phyloP scores from a whole-genome alignment of 371 early-diverging fungal species.

The Funneliformis caledonium region DNA sequence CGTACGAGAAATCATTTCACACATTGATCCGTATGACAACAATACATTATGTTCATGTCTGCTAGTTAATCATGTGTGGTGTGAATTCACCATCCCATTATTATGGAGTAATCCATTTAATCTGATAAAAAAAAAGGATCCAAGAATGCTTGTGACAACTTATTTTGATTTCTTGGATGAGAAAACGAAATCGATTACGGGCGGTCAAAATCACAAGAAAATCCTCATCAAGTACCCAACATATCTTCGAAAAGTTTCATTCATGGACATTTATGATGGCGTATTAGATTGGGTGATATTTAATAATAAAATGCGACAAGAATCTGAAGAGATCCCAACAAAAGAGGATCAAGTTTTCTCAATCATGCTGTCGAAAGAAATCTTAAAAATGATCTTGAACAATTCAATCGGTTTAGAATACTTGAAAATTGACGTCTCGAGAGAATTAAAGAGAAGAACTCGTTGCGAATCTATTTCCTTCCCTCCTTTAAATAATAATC shows the following conservation, averaged over 20 bases:
- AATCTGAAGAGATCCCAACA: neutral
- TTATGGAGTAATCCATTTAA: constrained; percentile 21
- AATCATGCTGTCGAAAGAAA: neutral
- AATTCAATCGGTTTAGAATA: neutral
- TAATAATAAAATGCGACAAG: neutral
- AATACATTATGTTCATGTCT: constrained; percentile 16
- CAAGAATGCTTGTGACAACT: neutral
- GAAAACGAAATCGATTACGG: neutral
- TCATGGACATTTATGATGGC: neutral
- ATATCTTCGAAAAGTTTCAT: neutral
- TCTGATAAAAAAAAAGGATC: neutral
- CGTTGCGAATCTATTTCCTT: neutral
- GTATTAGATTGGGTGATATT: neutral
- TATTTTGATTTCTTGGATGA: neutral
- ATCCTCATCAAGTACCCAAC: neutral
- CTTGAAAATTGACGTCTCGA: neutral
- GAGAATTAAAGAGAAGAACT: neutral
- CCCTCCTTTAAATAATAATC: neutral
- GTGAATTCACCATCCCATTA: neutral
- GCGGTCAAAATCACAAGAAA: neutral
- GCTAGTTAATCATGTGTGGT: constrained; percentile 9
- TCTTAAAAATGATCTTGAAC: neutral
- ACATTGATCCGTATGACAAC: neutral
- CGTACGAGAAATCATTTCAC: neutral
- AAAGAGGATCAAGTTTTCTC: neutral